phyloP scores from a whole-genome alignment of 176 grass and related monocot genomes.

The Eleusine indica region DNA sequence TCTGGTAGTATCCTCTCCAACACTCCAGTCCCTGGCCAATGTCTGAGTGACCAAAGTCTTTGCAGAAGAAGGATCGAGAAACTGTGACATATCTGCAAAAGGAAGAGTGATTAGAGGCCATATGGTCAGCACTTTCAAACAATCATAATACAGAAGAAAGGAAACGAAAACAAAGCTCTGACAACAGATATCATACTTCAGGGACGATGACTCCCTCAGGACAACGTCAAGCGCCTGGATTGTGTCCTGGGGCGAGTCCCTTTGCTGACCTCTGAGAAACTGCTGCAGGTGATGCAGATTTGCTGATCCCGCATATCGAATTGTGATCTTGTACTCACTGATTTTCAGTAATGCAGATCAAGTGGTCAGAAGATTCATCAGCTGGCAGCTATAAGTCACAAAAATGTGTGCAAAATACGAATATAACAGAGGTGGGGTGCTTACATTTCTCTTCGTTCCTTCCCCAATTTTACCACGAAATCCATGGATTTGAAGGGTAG shows the following conservation, averaged over 20 bases:
- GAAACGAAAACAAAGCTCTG: not conserved
- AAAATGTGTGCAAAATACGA: not conserved
- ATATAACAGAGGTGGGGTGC: not conserved
- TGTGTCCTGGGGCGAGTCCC: constrained; percentile 59
- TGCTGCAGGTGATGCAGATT: constrained; percentile 59
- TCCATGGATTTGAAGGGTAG: constrained; percentile 67
- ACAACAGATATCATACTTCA: constrained; percentile 46
- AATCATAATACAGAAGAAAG: constrained; percentile 1
- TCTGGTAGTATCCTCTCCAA: constrained; percentile 91
- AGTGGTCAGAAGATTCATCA: constrained; percentile 25
- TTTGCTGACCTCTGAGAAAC: constrained; percentile 49
- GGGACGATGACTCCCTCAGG: constrained; percentile 68
- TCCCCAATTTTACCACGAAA: constrained; percentile 70
- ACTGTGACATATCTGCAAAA: constrained; percentile 66
- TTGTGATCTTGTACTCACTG: constrained; percentile 64
- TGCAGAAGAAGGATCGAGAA: constrained; percentile 80
- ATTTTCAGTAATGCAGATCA: constrained; percentile 40
- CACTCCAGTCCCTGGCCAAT: constrained; percentile 74
- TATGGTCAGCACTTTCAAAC: constrained; percentile 11
- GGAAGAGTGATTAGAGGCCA: not conserved
- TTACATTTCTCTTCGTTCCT: constrained; percentile 30
- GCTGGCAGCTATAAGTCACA: constrained; percentile 21
- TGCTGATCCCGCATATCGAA: constrained; percentile 43
- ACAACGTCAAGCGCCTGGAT: constrained; percentile 84
- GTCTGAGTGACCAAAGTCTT: constrained; percentile 34